A percentile compares a stretch with the other conserved stretches of the same genome.
Conservation (phyloP, 139 green algal species). For the Marvania coccoides region DNA sequence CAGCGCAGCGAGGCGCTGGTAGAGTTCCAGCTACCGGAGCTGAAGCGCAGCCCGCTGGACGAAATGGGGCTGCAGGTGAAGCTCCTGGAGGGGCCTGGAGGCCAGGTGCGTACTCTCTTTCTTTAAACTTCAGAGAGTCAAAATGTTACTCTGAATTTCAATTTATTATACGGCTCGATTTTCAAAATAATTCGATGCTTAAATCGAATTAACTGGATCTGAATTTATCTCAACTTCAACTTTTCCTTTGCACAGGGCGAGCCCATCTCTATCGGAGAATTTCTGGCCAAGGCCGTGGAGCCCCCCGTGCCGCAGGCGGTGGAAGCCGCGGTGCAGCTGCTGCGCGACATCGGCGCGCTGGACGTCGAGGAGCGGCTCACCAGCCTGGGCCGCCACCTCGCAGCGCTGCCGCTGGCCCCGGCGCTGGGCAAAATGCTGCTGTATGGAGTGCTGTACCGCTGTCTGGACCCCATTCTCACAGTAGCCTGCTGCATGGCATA, state of each 20-base stretch:
- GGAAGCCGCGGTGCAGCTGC: conserved; percentile 31
- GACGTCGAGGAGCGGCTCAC: conserved; percentile 53
- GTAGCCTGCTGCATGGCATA: conserved; percentile 66
- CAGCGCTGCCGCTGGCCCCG: conserved; percentile 66
- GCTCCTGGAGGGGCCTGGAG: conserved; percentile 30
- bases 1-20: conserved; percentile 32
- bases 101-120: no score
- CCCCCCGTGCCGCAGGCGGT: conserved; percentile 43
- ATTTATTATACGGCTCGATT: no score
- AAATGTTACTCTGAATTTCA: no score
- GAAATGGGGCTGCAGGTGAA: conserved; percentile 65
- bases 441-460: conserved; percentile 62
- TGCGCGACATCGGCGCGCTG: conserved; percentile 50
- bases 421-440: conserved; percentile 81
- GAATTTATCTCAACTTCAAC: no score
- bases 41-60: conserved; percentile 49
- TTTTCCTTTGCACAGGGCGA: no score
- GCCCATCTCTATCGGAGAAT: conserved; percentile 23
- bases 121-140: no score
- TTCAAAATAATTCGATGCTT: no score
- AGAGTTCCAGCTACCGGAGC: conserved; percentile 51
- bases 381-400: conserved; percentile 70
- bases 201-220: no score
- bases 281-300: conserved; percentile 54
- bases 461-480: conserved; percentile 71